Percentiles rank a stretch among this genome's conserved stretches.
Conservation (phyloP, 805 yeast species). For the Brettanomyces anomalus region DNA sequence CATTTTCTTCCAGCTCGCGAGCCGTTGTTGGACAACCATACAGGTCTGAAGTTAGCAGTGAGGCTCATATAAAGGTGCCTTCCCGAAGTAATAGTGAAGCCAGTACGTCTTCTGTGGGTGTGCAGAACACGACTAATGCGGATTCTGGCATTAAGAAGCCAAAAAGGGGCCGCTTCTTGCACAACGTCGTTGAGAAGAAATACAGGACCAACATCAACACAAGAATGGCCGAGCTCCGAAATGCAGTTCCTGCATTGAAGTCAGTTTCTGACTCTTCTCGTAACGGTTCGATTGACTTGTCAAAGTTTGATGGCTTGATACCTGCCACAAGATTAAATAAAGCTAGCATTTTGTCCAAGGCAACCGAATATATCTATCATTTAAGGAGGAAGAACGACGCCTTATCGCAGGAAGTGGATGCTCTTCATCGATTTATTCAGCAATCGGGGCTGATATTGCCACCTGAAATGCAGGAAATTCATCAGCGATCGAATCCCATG, state of each 20-base stretch:
- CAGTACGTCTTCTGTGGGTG: too few species aligned
- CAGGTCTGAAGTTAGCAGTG: too few species aligned
- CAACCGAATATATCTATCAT: constrained; percentile 72
- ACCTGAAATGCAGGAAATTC: background rate
- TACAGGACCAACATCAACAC: constrained; percentile 72
- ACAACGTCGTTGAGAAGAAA: constrained; percentile 74
- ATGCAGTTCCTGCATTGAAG: constrained; percentile 71
- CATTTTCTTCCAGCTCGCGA: too few species aligned
- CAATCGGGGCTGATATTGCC: background rate
- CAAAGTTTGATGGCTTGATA: constrained; percentile 61
- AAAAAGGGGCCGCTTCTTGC: constrained; percentile 49
- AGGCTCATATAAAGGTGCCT: too few species aligned
- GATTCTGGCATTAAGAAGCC: constrained; percentile 28
- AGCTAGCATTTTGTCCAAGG: constrained; percentile 68
- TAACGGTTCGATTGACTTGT: constrained; percentile 14
- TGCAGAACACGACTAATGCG: too few species aligned
- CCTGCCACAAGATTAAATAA: constrained; percentile 73
- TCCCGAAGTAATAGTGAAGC: too few species aligned
- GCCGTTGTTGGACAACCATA: too few species aligned
- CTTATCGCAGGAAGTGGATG: constrained; percentile 41
- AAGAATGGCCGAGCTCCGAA: constrained; percentile 58
- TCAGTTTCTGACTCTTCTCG: constrained; percentile 37
- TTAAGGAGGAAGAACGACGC: constrained; percentile 50
- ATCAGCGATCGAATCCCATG: background rate
- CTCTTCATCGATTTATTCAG: background rate